Evolutionary conservation across 2,329 filamentous ascomycete genomes (phyloP).

Genomic region (Diaporthe australafricana): DNA sequence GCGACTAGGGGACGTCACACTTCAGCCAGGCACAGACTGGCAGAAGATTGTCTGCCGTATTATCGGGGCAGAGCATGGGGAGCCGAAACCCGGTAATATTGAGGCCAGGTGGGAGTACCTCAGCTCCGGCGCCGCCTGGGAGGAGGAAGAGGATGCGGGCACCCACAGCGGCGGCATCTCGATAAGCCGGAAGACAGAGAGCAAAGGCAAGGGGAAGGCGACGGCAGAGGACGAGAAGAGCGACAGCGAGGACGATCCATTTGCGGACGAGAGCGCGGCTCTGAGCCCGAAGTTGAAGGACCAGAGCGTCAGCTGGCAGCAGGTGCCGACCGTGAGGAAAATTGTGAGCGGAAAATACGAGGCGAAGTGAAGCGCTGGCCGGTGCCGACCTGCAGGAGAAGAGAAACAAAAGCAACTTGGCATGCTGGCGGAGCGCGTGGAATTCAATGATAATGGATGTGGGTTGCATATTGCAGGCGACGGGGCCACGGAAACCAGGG

Average conservation of each 20-base stretch:
- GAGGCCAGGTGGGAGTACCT: slow-evolving; percentile 84
- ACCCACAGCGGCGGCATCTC: slow-evolving; percentile 69
- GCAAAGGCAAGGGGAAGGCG: slow-evolving; percentile 65
- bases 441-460: slow-evolving; percentile 20
- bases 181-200: slow-evolving; percentile 65
- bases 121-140: slow-evolving; percentile 41
- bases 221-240: slow-evolving; percentile 49
- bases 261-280: slow-evolving; percentile 69
- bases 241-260: slow-evolving; percentile 69
- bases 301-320: slow-evolving; percentile 66
- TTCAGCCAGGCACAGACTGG: slow-evolving; percentile 62
- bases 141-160: slow-evolving; percentile 54
- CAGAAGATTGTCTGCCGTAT: slow-evolving; percentile 88
- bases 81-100: slow-evolving; percentile 78
- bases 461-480: slow-evolving; percentile 12
- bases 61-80: slow-evolving; percentile 75
- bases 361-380: slow-evolving; percentile 53
- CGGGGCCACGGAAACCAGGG: background rate
- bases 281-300: slow-evolving; percentile 41
- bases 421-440: background rate
- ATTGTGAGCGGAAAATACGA: slow-evolving; percentile 83
- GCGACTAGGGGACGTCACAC: slow-evolving; percentile 80
- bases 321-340: slow-evolving; percentile 74
- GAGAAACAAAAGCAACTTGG: background rate
- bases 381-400: background rate